Base-by-base conservation (phyloP, 225 moss, liverwort and hornwort genomes). In the Sphagnum contortum region DNA sequence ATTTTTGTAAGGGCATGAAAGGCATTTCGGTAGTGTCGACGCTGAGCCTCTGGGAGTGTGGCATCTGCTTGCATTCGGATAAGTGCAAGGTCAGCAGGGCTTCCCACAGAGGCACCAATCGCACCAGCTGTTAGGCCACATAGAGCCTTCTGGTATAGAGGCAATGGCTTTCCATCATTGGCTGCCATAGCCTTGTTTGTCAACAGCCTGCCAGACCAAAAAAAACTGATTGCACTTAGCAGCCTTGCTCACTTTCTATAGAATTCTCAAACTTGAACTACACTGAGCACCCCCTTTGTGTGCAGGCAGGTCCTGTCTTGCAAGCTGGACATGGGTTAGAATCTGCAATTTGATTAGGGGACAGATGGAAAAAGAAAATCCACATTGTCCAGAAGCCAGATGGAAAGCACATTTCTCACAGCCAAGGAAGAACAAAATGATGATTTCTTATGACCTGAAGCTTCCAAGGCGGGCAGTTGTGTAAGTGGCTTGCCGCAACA, bases 31-130 rank as follows among this genome's bases (percentile, higher is more conserved):
- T 96, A 96, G 54, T 90, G 81, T 61, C 96, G 85, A 4, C 77
- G 77, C 0, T 92, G 86, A 3, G 92, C 92, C 55, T 81, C 69
- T 0, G 92, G 96, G 44, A 96, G 53, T 3, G 95, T 96, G 4
- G 95, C 89, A 70, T 96, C 95, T 2, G 95, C 95, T 68, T 96
- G 95, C 95, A 96, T 96, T 53, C 95, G 86, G 65, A 96, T 96
- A 55, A 96, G 83, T 66, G 96, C 90, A 73, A 96, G 92, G 78
- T 96, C 96, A 50, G 96, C 90, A 2, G 96, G 96, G 61, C 85
- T 87, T 50, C 96, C 96, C 9, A 96, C 92, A 4, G 81, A 85
- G 11, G 96, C 96, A 55, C 96, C 96, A 46, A 96, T 92, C 0
- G 96, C 96, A 56, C 96, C 92, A 3, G 96, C 96, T 47, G 96